Base-by-base conservation (phyloP, 2,329 filamentous ascomycete genomes). In the Fulvia fulva region DNA sequence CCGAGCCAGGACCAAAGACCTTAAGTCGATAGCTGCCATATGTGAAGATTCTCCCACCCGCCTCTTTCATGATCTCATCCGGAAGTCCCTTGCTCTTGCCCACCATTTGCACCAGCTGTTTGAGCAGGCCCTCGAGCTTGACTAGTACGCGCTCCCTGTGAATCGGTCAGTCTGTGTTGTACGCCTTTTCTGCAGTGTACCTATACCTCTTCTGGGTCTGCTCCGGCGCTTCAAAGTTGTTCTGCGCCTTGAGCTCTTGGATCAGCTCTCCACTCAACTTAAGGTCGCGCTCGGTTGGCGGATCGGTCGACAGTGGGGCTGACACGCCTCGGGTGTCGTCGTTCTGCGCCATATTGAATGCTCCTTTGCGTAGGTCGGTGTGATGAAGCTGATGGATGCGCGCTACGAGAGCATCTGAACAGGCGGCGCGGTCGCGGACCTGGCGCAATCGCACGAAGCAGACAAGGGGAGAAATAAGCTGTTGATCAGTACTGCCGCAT, bases 11-110 rank as follows among this genome's bases (percentile, higher is more conserved):
- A 5, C 92, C 92, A 74, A 90, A 96, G 23, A 97, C 94, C 60
- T 94, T 94, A 12, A 99, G 81, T 41, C 92, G 88, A 75, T 93
- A 99, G 75, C 94, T 97, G 63, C 94, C 94, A 74, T 94, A 99
- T 1, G 93, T 95, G 74, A 96, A 96, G 65, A 99, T 87, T 77
- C 93, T 94, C 64, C 92, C 94, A 54, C 92, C 90, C 5, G 92
- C 90, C 70, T 88, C 87, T 66, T 92, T 90, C 47, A 94, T 83
- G 47, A 94, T 83, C 30, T 87, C 85, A 45, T 90, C 84, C 47
- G 91, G 88, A 52, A 93, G 81, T 52, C 82, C 87, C 73, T 88
- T 91, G 69, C 84, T 82, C 64, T 82, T 81, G 64, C 90, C 90
- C 9, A 96, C 91, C 63, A 85, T 82, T 73, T 87, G 87, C 57